Evolutionary conservation across 2,329 filamentous ascomycete genomes (phyloP).

Genomic region (Scytalidium sp.): DNA sequence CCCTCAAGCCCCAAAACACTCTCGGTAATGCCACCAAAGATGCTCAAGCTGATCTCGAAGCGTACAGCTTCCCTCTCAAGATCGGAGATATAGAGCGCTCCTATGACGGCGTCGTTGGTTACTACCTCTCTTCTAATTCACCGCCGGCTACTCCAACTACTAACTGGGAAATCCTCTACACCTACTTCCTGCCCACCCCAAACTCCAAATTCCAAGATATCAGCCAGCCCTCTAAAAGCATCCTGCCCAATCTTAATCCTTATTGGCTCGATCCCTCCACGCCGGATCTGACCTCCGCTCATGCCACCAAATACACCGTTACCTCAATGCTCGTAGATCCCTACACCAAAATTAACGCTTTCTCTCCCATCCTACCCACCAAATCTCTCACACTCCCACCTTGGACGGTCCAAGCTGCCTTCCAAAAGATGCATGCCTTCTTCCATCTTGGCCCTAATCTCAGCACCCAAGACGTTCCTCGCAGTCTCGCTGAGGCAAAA

Average conservation of each 20-base stretch:
- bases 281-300: too few species aligned
- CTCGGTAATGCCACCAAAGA: constrained; percentile 22
- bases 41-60: too few species aligned
- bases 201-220: too few species aligned
- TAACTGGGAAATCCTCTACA: constrained; percentile 3
- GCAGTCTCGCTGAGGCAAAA: too few species aligned
- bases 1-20: constrained; percentile 24
- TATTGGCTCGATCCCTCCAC: not conserved
- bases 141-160: not conserved
- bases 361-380: constrained; percentile 4
- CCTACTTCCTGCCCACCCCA: constrained; percentile 5
- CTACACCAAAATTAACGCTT: constrained; percentile 8
- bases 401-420: not conserved
- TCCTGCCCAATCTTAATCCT: not conserved
- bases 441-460: not conserved
- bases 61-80: constrained; percentile 7
- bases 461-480: not conserved
- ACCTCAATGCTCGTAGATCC: constrained; percentile 8
- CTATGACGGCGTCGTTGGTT: constrained; percentile 10
- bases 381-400: constrained; percentile 1
- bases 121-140: constrained; percentile 3
- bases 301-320: not conserved
- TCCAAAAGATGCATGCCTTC: not conserved
- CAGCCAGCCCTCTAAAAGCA: not conserved
- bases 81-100: constrained; percentile 9